These are phyloP conservation scores for Pyronema omphalodes DNA, from an alignment of 495 filamentous ascomycete genomes.

Conservation along the genomic window DNA sequence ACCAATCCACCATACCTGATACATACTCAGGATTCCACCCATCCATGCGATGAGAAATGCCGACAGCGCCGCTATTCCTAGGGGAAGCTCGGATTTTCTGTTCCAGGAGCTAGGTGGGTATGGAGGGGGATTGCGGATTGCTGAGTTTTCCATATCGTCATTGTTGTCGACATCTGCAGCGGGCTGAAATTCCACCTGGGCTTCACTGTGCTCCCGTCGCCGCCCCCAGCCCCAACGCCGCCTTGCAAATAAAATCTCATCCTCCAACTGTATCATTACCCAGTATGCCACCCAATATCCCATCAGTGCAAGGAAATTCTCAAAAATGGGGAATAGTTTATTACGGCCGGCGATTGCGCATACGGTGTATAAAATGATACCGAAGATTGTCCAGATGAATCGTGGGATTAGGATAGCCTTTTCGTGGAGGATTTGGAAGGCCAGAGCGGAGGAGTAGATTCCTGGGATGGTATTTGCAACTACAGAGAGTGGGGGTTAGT, in stretches of 20 bases:
- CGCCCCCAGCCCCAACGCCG: slow-evolving; percentile 27
- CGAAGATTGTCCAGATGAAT: slow-evolving; percentile 41
- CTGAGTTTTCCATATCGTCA: no score
- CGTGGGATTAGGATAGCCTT: slow-evolving; percentile 39
- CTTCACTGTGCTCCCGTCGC: no score
- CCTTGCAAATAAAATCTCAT: slow-evolving; percentile 33
- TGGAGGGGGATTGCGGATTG: no score
- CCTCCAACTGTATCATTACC: slow-evolving; percentile 43
- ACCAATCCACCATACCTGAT: slow-evolving; percentile 49
- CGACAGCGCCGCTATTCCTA: slow-evolving; percentile 42
- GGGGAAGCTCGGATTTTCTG: slow-evolving; percentile 30
- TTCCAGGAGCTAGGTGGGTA: no score
- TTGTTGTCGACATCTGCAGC: no score
- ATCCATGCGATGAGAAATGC: slow-evolving; percentile 53
- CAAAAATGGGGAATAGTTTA: slow-evolving; percentile 44
- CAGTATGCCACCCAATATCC: slow-evolving; percentile 55
- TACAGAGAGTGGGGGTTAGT: neutral
- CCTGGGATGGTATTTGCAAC: slow-evolving; percentile 51
- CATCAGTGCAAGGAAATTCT: slow-evolving; percentile 56
- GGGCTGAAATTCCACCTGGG: no score
- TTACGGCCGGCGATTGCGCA: slow-evolving; percentile 46
- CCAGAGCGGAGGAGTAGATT: slow-evolving; percentile 50
- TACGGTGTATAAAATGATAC: slow-evolving; percentile 41
- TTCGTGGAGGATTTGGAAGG: slow-evolving; percentile 46
- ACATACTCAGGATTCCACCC: slow-evolving; percentile 51